Percentiles rank a stretch among this genome's conserved stretches.
Evolutionary conservation across 768 basidiomycete species (phyloP).

Genomic region (Amanita pallidorosea): DNA sequence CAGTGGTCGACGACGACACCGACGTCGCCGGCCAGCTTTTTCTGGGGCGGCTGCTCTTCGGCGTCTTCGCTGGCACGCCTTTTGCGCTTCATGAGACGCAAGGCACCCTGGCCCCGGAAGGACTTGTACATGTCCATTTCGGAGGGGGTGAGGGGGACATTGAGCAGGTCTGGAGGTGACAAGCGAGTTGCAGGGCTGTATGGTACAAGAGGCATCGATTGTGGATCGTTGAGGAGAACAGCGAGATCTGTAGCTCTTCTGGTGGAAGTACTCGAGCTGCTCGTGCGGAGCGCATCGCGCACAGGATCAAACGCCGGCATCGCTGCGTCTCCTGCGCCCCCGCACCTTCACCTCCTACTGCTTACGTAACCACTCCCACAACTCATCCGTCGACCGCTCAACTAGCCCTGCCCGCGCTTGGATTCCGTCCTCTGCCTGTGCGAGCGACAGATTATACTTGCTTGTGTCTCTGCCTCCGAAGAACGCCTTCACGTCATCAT

Average conservation of each 20-base stretch:
- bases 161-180: slow-evolving; percentile 50
- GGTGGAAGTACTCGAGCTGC: slow-evolving; percentile 12
- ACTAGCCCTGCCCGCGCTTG: slow-evolving; percentile 50
- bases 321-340: slow-evolving; percentile 7
- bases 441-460: slow-evolving; percentile 53
- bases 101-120: slow-evolving; percentile 45
- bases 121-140: slow-evolving; percentile 53
- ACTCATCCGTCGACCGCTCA: slow-evolving; percentile 50
- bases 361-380: slow-evolving; percentile 41
- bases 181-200: slow-evolving; percentile 57
- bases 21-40: slow-evolving; percentile 58
- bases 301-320: slow-evolving; percentile 83
- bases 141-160: slow-evolving; percentile 50
- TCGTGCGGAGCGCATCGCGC: slow-evolving; percentile 57
- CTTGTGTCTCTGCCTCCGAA: slow-evolving; percentile 71
- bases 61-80: slow-evolving; percentile 25
- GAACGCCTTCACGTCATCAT: slow-evolving; percentile 50
- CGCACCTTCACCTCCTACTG: slow-evolving; percentile 9
- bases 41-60: slow-evolving; percentile 23
- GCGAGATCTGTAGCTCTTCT: slow-evolving; percentile 71
- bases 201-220: slow-evolving; percentile 28
- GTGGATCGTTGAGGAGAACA: slow-evolving; percentile 50
- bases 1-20: slow-evolving; percentile 72
- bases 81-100: slow-evolving; percentile 45
- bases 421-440: slow-evolving; percentile 62